Evolutionary conservation across 2,329 filamentous ascomycete species (phyloP).

Genomic region (Botrytis porri): DNA sequence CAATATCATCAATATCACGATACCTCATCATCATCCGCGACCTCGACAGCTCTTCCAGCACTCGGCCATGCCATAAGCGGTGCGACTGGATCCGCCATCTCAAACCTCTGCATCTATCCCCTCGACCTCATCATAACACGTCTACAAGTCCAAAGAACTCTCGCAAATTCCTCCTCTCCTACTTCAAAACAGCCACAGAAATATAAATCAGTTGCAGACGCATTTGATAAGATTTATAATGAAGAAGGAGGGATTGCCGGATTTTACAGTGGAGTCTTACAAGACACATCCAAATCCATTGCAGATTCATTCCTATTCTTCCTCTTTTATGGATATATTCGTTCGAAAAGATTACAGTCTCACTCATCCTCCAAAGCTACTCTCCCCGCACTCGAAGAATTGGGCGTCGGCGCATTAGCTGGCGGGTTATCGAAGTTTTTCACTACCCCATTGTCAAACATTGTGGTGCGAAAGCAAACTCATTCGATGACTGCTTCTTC

Average conservation of each 20-base stretch:
- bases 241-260: conserved; percentile 65
- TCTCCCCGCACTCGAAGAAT: conserved; percentile 66
- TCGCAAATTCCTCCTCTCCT: conserved; percentile 43
- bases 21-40: conserved; percentile 26
- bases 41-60: conserved; percentile 58
- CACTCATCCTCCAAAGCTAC: conserved; percentile 38
- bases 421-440: conserved; percentile 72
- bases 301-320: conserved; percentile 85
- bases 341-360: conserved; percentile 41
- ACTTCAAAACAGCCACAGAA: conserved; percentile 40
- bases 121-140: conserved; percentile 78
- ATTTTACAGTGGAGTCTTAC: conserved; percentile 65
- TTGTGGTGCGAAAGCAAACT: conserved; percentile 80
- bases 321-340: conserved; percentile 65
- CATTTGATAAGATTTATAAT: conserved; percentile 65
- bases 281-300: conserved; percentile 64
- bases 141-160: conserved; percentile 71
- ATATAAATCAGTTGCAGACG: conserved; percentile 67
- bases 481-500: conserved; percentile 50
- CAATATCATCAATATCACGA: conserved; percentile 41
- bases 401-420: conserved; percentile 69
- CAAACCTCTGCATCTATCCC: conserved; percentile 76
- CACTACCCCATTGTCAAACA: conserved; percentile 77
- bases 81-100: conserved; percentile 72
- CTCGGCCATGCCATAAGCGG: conserved; percentile 81